Conservation (phyloP, 805 yeast genomes). For the Kluyveromyces aestuarii region DNA sequence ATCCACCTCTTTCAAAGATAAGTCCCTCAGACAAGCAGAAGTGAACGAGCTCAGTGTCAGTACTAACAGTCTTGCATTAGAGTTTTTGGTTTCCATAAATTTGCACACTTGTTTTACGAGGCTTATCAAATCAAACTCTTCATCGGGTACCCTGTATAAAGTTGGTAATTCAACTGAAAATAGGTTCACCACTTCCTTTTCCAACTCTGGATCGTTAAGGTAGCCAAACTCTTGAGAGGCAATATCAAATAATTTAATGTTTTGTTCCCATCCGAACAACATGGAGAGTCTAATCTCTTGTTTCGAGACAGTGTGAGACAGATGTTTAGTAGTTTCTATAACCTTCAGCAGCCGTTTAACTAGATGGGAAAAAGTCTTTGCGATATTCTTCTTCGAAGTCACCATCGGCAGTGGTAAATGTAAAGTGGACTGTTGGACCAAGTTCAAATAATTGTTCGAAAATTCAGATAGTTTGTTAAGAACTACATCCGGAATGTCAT, state of each 20-base stretch:
- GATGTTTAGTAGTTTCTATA: constrained; percentile 43
- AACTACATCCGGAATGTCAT: constrained; percentile 48
- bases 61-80: constrained; percentile 47
- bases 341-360: constrained; percentile 46
- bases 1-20: constrained; percentile 47
- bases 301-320: constrained; percentile 36
- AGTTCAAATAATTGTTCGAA: constrained; percentile 39
- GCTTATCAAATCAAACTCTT: constrained; percentile 9
- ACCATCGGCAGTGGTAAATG: constrained; percentile 44
- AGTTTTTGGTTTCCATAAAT: constrained; percentile 37
- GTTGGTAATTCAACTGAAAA: constrained; percentile 30
- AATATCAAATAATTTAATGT: constrained; percentile 32
- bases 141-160: constrained; percentile 17
- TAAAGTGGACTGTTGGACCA: constrained; percentile 31
- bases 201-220: constrained; percentile 25
- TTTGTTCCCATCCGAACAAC: constrained; percentile 48
- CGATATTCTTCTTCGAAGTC: constrained; percentile 43
- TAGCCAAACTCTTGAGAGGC: constrained; percentile 46
- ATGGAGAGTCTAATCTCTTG: constrained; percentile 28
- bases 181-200: constrained; percentile 24
- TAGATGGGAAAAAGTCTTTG: constrained; percentile 44
- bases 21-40: constrained; percentile 53
- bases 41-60: constrained; percentile 44
- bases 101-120: constrained; percentile 31
- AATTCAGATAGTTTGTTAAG: constrained; percentile 46